Conservation (phyloP, 495 filamentous ascomycete species). For the Penicillium robsamsonii region DNA sequence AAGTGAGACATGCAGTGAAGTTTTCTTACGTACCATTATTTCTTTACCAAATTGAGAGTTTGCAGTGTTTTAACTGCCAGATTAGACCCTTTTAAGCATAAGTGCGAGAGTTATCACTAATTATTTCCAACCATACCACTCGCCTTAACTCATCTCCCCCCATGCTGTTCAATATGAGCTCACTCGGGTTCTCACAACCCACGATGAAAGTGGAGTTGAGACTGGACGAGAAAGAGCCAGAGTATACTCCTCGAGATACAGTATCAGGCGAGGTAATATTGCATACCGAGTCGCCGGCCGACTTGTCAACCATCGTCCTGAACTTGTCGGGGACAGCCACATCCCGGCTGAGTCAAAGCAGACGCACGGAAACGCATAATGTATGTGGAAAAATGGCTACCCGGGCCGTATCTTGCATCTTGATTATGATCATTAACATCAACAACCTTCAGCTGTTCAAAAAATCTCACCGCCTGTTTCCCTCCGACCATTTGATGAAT, state of each 20-base stretch:
- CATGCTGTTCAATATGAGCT: neutral
- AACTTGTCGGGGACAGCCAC: constrained; percentile 2
- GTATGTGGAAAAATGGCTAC: neutral
- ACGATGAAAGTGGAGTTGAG: constrained; percentile 1
- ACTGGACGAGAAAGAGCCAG: neutral
- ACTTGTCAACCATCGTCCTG: constrained; percentile 2
- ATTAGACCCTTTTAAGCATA: neutral
- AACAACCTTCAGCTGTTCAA: neutral
- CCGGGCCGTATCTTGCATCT: neutral
- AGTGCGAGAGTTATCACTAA: neutral
- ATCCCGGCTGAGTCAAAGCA: neutral
- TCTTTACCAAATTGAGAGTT: neutral
- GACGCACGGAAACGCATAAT: constrained; percentile 1
- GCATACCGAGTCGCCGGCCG: neutral
- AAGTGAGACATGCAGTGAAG: constrained; percentile 3
- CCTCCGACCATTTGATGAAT: neutral
- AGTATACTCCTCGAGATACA: constrained; percentile 1
- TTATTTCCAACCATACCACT: neutral
- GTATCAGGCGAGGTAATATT: constrained; percentile 5
- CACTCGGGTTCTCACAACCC: neutral
- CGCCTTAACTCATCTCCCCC: neutral
- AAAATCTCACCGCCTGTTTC: neutral
- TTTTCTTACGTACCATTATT: neutral
- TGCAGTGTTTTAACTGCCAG: neutral
- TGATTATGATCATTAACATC: neutral